Evolutionary conservation across 106 monocot genomes (phyloP).

Genomic region (Acanthochlamys bracteata): DNA sequence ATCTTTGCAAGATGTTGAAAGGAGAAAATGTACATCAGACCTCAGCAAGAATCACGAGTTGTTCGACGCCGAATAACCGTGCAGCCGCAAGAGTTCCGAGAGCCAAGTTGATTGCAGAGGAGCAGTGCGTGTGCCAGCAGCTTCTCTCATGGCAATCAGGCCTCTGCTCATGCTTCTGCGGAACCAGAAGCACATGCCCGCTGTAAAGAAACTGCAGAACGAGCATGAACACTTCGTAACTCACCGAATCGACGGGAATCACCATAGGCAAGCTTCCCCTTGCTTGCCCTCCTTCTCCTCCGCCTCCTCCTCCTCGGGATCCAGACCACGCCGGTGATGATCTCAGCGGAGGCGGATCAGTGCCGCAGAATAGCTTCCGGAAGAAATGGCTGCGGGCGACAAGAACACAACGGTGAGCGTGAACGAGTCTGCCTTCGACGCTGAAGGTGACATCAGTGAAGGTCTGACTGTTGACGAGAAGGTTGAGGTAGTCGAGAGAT

Average conservation of each 20-base stretch:
- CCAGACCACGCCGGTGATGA: neutral
- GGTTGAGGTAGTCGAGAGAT: slow-evolving; percentile 91
- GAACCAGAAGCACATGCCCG: slow-evolving; percentile 74
- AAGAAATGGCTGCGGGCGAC: slow-evolving; percentile 77
- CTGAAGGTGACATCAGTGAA: slow-evolving; percentile 92
- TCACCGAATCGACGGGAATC: slow-evolving; percentile 82
- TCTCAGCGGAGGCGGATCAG: slow-evolving; percentile 23
- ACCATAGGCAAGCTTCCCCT: slow-evolving; percentile 9
- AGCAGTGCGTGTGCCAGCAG: slow-evolving; percentile 96
- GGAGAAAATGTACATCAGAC: slow-evolving; percentile 8
- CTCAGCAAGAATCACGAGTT: slow-evolving; percentile 72
- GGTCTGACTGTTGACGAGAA: slow-evolving; percentile 89
- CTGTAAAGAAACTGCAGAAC: slow-evolving; percentile 84
- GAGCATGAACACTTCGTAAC: slow-evolving; percentile 81
- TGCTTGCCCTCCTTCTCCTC: neutral
- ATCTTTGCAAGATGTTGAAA: neutral
- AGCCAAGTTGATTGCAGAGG: slow-evolving; percentile 85
- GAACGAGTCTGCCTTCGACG: slow-evolving; percentile 75
- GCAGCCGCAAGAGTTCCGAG: slow-evolving; percentile 86
- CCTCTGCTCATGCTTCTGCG: slow-evolving; percentile 83
- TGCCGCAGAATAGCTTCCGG: slow-evolving; percentile 65
- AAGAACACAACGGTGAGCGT: slow-evolving; percentile 89
- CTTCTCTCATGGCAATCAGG: slow-evolving; percentile 62
- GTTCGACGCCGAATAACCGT: slow-evolving; percentile 83
- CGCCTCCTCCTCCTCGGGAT: neutral